Percentiles rank a stretch among this genome's conserved stretches.
Evolutionary conservation across 2,329 filamentous ascomycete species (phyloP).

Genomic region (Coniochaeta sp.): DNA sequence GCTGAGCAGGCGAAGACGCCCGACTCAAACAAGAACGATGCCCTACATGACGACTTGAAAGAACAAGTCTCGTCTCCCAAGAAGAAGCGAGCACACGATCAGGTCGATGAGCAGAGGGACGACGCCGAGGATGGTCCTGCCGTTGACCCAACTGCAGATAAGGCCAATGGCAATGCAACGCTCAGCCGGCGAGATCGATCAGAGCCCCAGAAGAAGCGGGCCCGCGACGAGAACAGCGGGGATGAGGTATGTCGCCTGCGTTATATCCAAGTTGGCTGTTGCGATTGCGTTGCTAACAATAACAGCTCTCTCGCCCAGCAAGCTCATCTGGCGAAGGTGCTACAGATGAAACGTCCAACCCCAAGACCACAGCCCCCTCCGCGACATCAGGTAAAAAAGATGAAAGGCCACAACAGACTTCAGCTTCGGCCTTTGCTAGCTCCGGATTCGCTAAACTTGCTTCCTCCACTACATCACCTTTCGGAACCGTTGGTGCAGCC

Average conservation of each 20-base stretch:
- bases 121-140: conserved; percentile 22
- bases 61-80: conserved; percentile 53
- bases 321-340: conserved; percentile 11
- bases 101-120: conserved; percentile 44
- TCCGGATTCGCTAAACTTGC: conserved; percentile 64
- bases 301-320: conserved; percentile 11
- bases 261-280: background rate
- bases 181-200: conserved; percentile 40
- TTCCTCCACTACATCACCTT: conserved; percentile 53
- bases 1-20: conserved; percentile 24
- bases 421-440: conserved; percentile 55
- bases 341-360: conserved; percentile 6
- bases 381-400: conserved; percentile 14
- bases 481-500: conserved; percentile 44
- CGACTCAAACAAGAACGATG: conserved; percentile 23
- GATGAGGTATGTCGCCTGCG: conserved; percentile 16
- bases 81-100: conserved; percentile 57
- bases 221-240: conserved; percentile 39
- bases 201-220: conserved; percentile 59
- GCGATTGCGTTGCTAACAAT: background rate
- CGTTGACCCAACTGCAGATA: conserved; percentile 30
- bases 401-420: conserved; percentile 27
- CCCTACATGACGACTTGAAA: conserved; percentile 31
- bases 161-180: conserved; percentile 33
- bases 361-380: conserved; percentile 4